A percentile compares a stretch with the other conserved stretches of the same genome.
phyloP scores from a whole-genome alignment of 495 filamentous ascomycete species.

The Xylaria scruposa region DNA sequence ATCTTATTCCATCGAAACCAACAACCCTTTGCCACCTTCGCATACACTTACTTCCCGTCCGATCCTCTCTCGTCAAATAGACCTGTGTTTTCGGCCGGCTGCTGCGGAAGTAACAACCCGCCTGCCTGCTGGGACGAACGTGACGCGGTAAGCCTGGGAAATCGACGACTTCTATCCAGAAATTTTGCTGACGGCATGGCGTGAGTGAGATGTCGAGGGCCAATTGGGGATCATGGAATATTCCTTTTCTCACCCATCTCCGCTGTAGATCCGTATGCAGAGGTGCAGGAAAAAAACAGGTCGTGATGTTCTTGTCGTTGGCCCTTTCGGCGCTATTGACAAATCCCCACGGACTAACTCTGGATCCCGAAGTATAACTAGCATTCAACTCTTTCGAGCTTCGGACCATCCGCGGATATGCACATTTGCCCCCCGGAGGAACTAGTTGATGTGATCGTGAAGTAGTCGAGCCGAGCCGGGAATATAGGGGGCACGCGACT shows the following conservation, averaged over 20 bases:
- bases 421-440: not conserved
- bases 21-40: not conserved
- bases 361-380: not conserved
- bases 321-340: not conserved
- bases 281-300: not conserved
- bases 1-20: not conserved
- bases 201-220: not conserved
- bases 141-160: constrained; percentile 9
- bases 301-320: not conserved
- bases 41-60: not conserved
- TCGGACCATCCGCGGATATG: not conserved
- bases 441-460: not conserved
- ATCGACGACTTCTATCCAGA: not conserved
- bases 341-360: not conserved
- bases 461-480: not conserved
- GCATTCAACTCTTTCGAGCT: not conserved
- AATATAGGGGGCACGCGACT: not conserved
- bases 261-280: constrained; percentile 5
- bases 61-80: not conserved
- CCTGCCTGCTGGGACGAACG: not conserved
- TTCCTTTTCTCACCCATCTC: not conserved
- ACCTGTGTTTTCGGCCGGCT: not conserved
- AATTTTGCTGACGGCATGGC: constrained; percentile 17
- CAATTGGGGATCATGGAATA: not conserved
- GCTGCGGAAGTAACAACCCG: not conserved